phyloP scores from a whole-genome alignment of 805 yeast genomes.

The Starmerella floricola region DNA sequence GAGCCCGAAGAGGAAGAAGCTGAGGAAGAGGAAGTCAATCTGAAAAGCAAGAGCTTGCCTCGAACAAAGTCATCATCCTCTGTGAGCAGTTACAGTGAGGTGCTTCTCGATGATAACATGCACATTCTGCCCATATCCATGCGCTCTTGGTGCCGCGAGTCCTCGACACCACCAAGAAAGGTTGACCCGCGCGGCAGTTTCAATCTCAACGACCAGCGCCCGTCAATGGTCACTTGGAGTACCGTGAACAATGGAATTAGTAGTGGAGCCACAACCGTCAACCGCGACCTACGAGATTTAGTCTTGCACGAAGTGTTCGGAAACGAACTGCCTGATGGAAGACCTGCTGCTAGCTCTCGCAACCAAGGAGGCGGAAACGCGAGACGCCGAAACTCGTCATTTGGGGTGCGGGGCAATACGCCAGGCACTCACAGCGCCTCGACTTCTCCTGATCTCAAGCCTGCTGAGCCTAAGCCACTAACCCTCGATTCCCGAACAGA shows the following conservation, averaged over 20 bases:
- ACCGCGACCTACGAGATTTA: conserved; percentile 56
- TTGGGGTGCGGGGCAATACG: neutral
- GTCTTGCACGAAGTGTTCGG: conserved; percentile 65
- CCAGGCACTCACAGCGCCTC: conserved; percentile 1
- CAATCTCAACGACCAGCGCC: conserved; percentile 23
- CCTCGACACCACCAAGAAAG: neutral
- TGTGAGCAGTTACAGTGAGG: conserved; percentile 38
- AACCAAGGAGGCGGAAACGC: too few relatives aligned
- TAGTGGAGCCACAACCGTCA: conserved; percentile 53
- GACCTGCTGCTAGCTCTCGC: neutral
- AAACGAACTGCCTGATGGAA: conserved; percentile 25
- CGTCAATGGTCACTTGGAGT: conserved; percentile 18
- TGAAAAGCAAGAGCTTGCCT: neutral
- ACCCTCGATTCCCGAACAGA: conserved; percentile 44
- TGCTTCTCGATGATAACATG: conserved; percentile 78
- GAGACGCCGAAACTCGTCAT: neutral
- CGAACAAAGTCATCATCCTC: conserved; percentile 33
- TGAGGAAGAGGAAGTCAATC: neutral
- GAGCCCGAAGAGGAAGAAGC: neutral
- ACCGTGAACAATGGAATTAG: conserved; percentile 6
- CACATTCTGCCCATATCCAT: conserved; percentile 82
- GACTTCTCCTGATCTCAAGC: conserved; percentile 1
- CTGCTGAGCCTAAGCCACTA: neutral
- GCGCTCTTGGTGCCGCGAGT: conserved; percentile 10
- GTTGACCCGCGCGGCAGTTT: conserved; percentile 19